Conservation (phyloP, 139 green algal species). For the Picochlorum sp. region DNA sequence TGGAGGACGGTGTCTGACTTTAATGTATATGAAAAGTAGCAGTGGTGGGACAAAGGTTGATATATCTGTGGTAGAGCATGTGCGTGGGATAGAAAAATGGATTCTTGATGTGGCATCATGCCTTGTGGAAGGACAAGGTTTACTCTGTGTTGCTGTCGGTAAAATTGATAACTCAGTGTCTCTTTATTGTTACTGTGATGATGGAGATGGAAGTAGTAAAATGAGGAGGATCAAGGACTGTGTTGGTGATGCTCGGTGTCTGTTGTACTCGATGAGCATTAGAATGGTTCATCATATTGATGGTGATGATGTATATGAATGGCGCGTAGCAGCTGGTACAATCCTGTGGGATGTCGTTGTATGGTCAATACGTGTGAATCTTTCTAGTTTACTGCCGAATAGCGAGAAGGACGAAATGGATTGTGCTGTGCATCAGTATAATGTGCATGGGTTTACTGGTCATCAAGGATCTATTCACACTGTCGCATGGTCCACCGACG, state of each 20-base stretch:
- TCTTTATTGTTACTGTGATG: constrained; percentile 9
- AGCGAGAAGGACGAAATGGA: background rate
- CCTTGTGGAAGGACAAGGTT: background rate
- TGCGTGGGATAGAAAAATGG: background rate
- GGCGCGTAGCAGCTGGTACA: constrained; percentile 31
- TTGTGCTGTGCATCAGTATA: constrained; percentile 4
- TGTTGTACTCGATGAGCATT: constrained; percentile 41
- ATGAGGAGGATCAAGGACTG: background rate
- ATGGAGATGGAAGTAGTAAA: background rate
- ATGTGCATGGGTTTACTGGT: constrained; percentile 22
- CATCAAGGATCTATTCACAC: constrained; percentile 49
- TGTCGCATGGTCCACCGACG: constrained; percentile 30
- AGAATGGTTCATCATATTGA: too few species aligned
- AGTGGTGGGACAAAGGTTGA: too few species aligned
- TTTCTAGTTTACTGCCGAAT: background rate
- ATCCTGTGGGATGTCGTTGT: constrained; percentile 39
- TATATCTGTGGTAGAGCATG: too few species aligned
- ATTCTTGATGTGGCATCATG: background rate
- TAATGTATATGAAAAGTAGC: background rate
- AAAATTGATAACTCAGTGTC: constrained; percentile 33
- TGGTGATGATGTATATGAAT: background rate
- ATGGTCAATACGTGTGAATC: constrained; percentile 8
- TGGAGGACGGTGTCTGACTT: background rate
- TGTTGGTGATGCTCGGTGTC: background rate
- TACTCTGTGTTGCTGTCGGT: constrained; percentile 15